Evolutionary conservation across 352 stramenopile species (phyloP).

Genomic region (Phytophthora melonis): DNA sequence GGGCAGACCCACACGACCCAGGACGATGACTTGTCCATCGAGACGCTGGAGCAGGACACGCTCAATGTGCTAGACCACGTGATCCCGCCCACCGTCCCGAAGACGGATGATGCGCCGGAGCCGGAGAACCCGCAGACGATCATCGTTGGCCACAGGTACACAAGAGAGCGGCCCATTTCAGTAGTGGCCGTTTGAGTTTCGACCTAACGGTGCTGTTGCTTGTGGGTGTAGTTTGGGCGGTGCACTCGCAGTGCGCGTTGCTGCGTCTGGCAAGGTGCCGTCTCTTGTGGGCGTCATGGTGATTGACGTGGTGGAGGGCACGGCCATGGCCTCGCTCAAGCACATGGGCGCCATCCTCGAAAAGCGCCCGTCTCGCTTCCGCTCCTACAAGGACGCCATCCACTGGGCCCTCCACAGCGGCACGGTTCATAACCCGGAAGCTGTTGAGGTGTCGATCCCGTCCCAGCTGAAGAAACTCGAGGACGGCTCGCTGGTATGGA

Average conservation of each 20-base stretch:
- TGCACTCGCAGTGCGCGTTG: constrained; percentile 81
- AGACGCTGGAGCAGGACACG: constrained; percentile 77
- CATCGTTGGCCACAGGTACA: constrained; percentile 82
- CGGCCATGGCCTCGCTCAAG: constrained; percentile 82
- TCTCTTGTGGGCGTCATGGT: constrained; percentile 88
- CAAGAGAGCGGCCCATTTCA: not conserved
- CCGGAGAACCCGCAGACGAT: constrained; percentile 66
- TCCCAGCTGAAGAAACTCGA: constrained; percentile 68
- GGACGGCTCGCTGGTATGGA: constrained; percentile 74
- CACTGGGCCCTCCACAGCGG: constrained; percentile 83
- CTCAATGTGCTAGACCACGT: constrained; percentile 65
- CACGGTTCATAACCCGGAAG: constrained; percentile 79
- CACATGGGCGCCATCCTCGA: constrained; percentile 88
- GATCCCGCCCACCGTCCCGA: constrained; percentile 41
- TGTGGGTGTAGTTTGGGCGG: constrained; percentile 72
- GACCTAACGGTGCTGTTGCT: not conserved
- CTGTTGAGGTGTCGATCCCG: constrained; percentile 81
- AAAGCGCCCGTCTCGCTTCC: constrained; percentile 74
- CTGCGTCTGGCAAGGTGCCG: constrained; percentile 58
- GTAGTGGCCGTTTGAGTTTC: not conserved
- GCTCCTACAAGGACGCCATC: constrained; percentile 75
- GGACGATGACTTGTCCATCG: constrained; percentile 81
- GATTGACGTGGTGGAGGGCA: constrained; percentile 91
- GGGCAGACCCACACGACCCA: constrained; percentile 65
- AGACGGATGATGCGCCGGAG: constrained; percentile 20